Conservation (phyloP, 2,329 filamentous ascomycete genomes). For the Aureobasidium leucospermi region DNA sequence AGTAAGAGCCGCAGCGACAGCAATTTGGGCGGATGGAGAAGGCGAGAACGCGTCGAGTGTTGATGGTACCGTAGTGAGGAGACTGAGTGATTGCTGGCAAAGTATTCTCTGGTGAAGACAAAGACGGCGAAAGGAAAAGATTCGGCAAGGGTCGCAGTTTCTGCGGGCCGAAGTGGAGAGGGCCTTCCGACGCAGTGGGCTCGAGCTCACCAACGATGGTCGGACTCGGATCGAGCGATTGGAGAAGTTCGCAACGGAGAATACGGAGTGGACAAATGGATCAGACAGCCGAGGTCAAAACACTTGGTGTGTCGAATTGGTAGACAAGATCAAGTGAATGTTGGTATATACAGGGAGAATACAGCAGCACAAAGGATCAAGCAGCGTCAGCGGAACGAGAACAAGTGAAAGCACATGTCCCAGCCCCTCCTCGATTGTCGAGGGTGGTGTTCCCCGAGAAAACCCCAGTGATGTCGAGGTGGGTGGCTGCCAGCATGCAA, state of each 20-base stretch:
- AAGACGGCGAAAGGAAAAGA: constrained; percentile 1
- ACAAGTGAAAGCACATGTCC: not conserved
- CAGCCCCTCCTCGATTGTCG: not conserved
- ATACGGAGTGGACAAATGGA: not conserved
- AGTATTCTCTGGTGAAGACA: not conserved
- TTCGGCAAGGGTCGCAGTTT: not conserved
- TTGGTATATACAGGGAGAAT: not conserved
- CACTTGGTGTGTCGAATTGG: not conserved
- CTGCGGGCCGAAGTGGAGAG: constrained; percentile 4
- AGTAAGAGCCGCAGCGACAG: constrained; percentile 4
- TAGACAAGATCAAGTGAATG: not conserved
- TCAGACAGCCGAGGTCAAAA: constrained; percentile 6
- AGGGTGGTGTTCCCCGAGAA: constrained; percentile 1
- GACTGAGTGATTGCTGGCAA: not conserved
- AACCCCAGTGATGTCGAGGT: not conserved
- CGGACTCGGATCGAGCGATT: constrained; percentile 9
- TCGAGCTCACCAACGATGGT: not conserved
- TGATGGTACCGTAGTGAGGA: constrained; percentile 1
- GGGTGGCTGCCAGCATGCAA: not conserved
- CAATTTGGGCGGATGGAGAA: not conserved
- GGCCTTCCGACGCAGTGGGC: not conserved
- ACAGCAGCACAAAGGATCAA: not conserved
- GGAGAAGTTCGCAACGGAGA: not conserved
- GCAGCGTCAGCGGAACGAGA: not conserved
- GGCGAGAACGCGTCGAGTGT: not conserved